Percentiles rank a stretch among this genome's conserved stretches.
phyloP scores from a whole-genome alignment of 108 stramenopile genomes.

The Cylindrotheca closterium region DNA sequence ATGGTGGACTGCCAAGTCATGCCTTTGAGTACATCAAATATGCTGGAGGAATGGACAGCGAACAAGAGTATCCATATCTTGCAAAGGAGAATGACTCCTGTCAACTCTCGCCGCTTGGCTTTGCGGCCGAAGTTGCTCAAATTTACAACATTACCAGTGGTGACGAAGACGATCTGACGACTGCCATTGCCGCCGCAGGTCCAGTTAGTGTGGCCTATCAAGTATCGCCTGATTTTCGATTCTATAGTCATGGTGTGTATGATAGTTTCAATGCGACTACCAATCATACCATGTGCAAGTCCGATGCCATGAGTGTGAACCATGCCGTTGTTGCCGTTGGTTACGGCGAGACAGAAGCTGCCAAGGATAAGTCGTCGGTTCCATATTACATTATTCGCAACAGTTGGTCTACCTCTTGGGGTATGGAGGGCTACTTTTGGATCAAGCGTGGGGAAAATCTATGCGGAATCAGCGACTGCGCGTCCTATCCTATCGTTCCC shows the following conservation, averaged over 20 bases:
- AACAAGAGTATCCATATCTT: slow-evolving; percentile 35
- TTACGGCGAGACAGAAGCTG: slow-evolving; percentile 37
- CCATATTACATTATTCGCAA: slow-evolving; percentile 64
- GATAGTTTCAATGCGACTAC: slow-evolving; percentile 52
- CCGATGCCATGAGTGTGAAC: slow-evolving; percentile 46
- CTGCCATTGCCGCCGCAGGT: slow-evolving; percentile 49
- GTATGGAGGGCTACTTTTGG: slow-evolving; percentile 55
- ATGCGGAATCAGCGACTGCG: slow-evolving; percentile 54
- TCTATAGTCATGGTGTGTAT: slow-evolving; percentile 62
- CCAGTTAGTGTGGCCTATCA: slow-evolving; percentile 77
- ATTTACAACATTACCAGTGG: slow-evolving; percentile 44
- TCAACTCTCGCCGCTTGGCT: neutral
- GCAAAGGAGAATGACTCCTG: slow-evolving; percentile 26
- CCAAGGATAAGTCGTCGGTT: neutral
- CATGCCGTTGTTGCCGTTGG: slow-evolving; percentile 83
- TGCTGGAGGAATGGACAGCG: slow-evolving; percentile 51
- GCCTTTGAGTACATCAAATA: slow-evolving; percentile 54
- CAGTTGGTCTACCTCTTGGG: slow-evolving; percentile 59
- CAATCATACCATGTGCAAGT: slow-evolving; percentile 45
- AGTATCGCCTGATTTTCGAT: slow-evolving; percentile 63
- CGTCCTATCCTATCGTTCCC: slow-evolving; percentile 50
- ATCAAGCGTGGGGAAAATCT: slow-evolving; percentile 43
- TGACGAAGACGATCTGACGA: slow-evolving; percentile 49
- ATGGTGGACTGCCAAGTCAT: slow-evolving; percentile 54
- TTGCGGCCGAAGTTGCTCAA: slow-evolving; percentile 27